Evolutionary conservation across 805 yeast genomes (phyloP), one percentile per base, ranked within the genome.

Genomic region (Citeromyces matritensis): DNA sequence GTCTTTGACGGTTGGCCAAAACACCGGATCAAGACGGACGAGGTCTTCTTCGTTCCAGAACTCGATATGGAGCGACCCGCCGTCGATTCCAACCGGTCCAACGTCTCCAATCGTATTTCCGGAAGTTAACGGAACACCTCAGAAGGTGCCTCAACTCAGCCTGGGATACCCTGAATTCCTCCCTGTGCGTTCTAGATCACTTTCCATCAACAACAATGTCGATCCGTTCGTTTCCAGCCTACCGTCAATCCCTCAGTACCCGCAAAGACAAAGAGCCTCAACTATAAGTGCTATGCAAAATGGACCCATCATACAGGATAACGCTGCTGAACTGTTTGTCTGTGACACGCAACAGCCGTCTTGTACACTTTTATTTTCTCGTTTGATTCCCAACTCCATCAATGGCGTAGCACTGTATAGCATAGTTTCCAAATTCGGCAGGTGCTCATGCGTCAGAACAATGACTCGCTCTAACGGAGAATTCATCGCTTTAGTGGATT

Each of bases 401-500:
- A 17, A 17, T 17, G 21, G 6, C 7, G 21, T 81, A 36, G 74
- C 78, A 32, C 56, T 73, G 9, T 44, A 51, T 38, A 53, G 51
- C 32, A 53, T 82, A 30, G 63, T 79, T 40, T 51, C 68, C 13
- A 65, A 65, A 35, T 80, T 71, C 49, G 91, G 93, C 10, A 55
- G 58, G 4, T 61, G 78, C 15, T 51, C 63, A 31, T 65, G 78
- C 3, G 73, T 80, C 4, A 60, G 81, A 32, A 63, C 82, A 12
- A 58, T 84, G 29, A 56, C 61, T 14, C 51, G 56, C 33, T 44
- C 43, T 11, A 44, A 44, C 27, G 42, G 42, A 12, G 58, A 54
- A 31, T 35, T 54, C 29, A 49, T 53, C 21, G 82, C 77, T 2
- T 60, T 85, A 35, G 77, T 82, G 14, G 91, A 81, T 49, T 86